Percentiles rank a stretch among this genome's conserved stretches.
These are phyloP conservation scores for Aspergillus versicolor DNA, from an alignment of 2,329 filamentous ascomycete species.

Conservation along the genomic window DNA sequence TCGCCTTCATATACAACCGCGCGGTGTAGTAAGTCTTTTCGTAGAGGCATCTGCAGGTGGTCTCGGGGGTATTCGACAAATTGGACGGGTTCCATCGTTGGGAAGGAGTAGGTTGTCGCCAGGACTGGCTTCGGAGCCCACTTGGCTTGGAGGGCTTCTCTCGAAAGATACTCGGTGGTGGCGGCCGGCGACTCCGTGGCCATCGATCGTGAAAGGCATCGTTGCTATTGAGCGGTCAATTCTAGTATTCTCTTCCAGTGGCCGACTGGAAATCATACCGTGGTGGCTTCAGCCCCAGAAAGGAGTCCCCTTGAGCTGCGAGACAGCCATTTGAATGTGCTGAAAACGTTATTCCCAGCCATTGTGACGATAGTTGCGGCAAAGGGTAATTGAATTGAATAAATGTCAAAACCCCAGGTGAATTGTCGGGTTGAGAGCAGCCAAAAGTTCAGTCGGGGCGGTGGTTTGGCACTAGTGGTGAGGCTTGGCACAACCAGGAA, in stretches of 20 bases:
- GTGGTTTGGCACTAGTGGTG: conserved; percentile 31
- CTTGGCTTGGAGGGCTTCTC: conserved; percentile 29
- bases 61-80: conserved; percentile 76
- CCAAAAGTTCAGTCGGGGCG: conserved; percentile 36
- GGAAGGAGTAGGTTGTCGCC: conserved; percentile 87
- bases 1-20: conserved; percentile 93
- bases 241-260: background rate
- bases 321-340: conserved; percentile 39
- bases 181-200: conserved; percentile 45
- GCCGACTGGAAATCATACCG: conserved; percentile 27
- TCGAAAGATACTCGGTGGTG: conserved; percentile 27
- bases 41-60: conserved; percentile 82
- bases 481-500: conserved; percentile 32
- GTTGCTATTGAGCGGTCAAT: conserved; percentile 38
- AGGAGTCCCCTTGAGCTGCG: conserved; percentile 36
- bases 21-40: conserved; percentile 87
- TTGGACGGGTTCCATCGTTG: conserved; percentile 76
- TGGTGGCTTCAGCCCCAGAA: conserved; percentile 34
- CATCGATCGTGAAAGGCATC: conserved; percentile 46
- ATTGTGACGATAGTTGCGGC: conserved; percentile 24
- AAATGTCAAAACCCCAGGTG: background rate
- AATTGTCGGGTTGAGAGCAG: conserved; percentile 17
- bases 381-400: background rate
- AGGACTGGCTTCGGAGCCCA: conserved; percentile 62
- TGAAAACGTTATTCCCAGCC: conserved; percentile 36